A percentile compares a stretch with the other conserved stretches of the same genome.
Evolutionary conservation across 1,284 basidiomycete species (phyloP).

Genomic region (Golubevia pallescens): DNA sequence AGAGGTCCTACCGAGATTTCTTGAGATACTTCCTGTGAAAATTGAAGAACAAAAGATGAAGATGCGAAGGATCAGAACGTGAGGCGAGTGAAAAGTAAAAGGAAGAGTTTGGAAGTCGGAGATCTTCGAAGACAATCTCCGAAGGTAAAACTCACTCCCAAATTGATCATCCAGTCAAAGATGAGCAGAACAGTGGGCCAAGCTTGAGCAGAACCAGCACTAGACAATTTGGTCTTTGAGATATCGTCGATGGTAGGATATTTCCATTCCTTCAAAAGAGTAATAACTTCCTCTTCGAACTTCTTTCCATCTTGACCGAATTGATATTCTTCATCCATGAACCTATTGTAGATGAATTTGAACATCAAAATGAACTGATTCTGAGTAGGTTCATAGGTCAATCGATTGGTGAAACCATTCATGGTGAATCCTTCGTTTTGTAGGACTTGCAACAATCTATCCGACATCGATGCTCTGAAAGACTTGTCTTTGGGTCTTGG

Average conservation of each 20-base stretch:
- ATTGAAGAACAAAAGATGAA: background rate
- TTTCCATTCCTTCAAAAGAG: conserved; percentile 52
- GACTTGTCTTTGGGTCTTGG: conserved; percentile 21
- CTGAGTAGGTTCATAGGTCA: conserved; percentile 58
- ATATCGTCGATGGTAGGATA: conserved; percentile 58
- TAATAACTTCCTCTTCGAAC: conserved; percentile 57
- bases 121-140: no score
- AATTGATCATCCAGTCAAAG: conserved; percentile 60
- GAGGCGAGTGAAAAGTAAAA: background rate
- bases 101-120: background rate
- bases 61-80: background rate
- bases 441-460: conserved; percentile 39
- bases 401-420: conserved; percentile 41
- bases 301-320: conserved; percentile 50
- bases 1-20: background rate
- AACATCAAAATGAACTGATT: conserved; percentile 55
- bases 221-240: conserved; percentile 59
- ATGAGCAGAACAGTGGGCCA: conserved; percentile 60
- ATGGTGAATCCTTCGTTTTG: conserved; percentile 50
- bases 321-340: conserved; percentile 48
- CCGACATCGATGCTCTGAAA: conserved; percentile 49
- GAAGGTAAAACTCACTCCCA: conserved; percentile 16
- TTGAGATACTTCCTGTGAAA: background rate
- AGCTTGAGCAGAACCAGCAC: conserved; percentile 56
- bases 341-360: conserved; percentile 49